A percentile compares a stretch with the other conserved stretches of the same genome.
phyloP scores from a whole-genome alignment of 164 flowering plant genomes.

The Liquidambar formosana region DNA sequence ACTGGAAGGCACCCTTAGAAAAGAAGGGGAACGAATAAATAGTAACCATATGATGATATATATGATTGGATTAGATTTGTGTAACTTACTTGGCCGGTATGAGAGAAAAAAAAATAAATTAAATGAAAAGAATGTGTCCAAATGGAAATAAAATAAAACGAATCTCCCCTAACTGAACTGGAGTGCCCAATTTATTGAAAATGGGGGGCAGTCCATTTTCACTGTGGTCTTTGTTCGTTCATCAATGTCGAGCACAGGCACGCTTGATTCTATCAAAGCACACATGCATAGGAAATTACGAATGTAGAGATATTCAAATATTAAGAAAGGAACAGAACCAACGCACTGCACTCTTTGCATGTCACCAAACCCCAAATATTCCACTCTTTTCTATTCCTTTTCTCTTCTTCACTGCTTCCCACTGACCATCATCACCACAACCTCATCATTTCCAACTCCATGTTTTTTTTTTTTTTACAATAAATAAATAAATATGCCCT shows the following conservation, averaged over 20 bases:
- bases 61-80: no score
- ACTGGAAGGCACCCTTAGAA: no score
- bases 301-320: neutral
- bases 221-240: neutral
- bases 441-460: slow-evolving; percentile 42
- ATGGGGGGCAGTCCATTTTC: neutral
- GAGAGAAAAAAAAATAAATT: no score
- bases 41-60: no score
- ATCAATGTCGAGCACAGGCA: slow-evolving; percentile 9
- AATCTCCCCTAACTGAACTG: no score
- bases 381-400: slow-evolving; percentile 24
- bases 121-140: no score
- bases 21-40: no score
- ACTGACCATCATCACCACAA: slow-evolving; percentile 34
- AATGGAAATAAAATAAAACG: no score
- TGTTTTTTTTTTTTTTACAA: slow-evolving; percentile 1
- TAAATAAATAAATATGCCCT: neutral
- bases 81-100: no score
- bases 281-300: slow-evolving; percentile 15
- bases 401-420: slow-evolving; percentile 32
- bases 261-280: slow-evolving; percentile 18
- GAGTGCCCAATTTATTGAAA: neutral
- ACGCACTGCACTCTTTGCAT: slow-evolving; percentile 36
- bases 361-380: slow-evolving; percentile 60
- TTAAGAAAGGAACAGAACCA: neutral